Evolutionary conservation across 495 filamentous ascomycete genomes (phyloP), one percentile per base, ranked within the genome.

Genomic region (Extremus antarcticus): DNA sequence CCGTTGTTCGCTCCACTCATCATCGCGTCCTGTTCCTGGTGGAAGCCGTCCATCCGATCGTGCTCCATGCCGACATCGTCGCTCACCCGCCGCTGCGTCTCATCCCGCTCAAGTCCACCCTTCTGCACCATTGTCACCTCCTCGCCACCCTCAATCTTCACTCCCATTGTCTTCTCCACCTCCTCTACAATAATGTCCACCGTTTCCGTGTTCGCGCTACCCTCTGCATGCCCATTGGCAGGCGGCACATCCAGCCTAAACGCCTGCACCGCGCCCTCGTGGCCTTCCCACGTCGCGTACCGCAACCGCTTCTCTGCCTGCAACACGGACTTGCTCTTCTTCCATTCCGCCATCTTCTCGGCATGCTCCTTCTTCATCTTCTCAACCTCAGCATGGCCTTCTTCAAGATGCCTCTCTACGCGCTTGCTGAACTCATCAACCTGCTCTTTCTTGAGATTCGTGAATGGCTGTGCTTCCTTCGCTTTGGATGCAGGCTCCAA

Each of bases 341-440:
- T 79, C 63, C 81, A 80, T 58, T 84, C 87, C 11, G 81, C 76
- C 72, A 95, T 78, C 23, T 80, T 76, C 58, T 75, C 83, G 0
- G 79, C 80, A 67, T 98, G 90, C 23, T 86, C 77, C 13, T 74
- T 76, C 71, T 86, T 90, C 75, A 98, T 75, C 50, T 81, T 77
- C 59, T 90, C 82, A 43, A 96, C 87, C 66, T 95, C 90, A 3
- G 79, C 80, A 39, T 82, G 78, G 55, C 82, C 81, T 32, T 85
- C 75, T 1, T 72, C 73, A 1, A 86, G 75, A 57, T 81, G 82
- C 25, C 81, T 78, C 38, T 74, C 70, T 3, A 85, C 86, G 25
- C 87, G 79, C 54, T 84, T 81, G 23, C 82, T 80, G 64, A 97
- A 94, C 60, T 89, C 82, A 47, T 84, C 81, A 32, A 60, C 49